Conservation (phyloP, 2,329 filamentous ascomycete genomes). For the Westerdykella sp. region DNA sequence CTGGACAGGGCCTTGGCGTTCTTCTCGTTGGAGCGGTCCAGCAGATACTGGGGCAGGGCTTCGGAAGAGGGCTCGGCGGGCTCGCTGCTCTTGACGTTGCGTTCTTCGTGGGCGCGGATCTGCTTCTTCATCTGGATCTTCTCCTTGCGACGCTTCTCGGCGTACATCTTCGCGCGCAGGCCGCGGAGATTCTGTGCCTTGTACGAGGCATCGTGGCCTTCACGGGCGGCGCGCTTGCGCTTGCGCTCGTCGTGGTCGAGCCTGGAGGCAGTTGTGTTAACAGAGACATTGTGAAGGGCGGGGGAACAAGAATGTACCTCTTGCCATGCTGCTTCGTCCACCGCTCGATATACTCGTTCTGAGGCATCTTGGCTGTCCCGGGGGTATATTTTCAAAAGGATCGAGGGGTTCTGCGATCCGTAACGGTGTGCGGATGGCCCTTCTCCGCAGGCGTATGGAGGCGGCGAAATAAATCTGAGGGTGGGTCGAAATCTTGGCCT, state of each 20-base stretch:
- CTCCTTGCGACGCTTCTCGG: constrained; percentile 89
- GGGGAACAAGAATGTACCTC: constrained; percentile 4
- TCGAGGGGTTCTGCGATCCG: constrained; percentile 7
- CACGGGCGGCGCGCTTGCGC: constrained; percentile 81
- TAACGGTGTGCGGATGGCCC: neutral
- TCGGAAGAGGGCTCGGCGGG: constrained; percentile 72
- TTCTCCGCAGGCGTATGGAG: constrained; percentile 2
- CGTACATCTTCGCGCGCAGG: constrained; percentile 84
- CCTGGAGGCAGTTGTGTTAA: constrained; percentile 22
- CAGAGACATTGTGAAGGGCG: neutral
- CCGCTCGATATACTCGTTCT: constrained; percentile 74
- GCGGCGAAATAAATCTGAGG: constrained; percentile 3
- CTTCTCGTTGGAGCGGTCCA: constrained; percentile 69
- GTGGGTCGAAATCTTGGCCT: constrained; percentile 10
- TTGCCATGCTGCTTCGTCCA: constrained; percentile 57
- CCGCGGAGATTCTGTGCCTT: constrained; percentile 92
- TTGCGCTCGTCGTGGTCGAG: constrained; percentile 82
- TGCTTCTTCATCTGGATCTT: constrained; percentile 53
- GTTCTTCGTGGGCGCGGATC: constrained; percentile 87
- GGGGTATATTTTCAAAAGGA: neutral
- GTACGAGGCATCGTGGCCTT: constrained; percentile 79
- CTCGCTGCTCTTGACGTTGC: constrained; percentile 81
- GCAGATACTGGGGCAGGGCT: constrained; percentile 84
- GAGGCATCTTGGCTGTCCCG: constrained; percentile 51
- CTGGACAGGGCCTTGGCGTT: constrained; percentile 70